Conservation (phyloP, 2,329 filamentous ascomycete genomes). For the Microthyrium microscopicum region DNA sequence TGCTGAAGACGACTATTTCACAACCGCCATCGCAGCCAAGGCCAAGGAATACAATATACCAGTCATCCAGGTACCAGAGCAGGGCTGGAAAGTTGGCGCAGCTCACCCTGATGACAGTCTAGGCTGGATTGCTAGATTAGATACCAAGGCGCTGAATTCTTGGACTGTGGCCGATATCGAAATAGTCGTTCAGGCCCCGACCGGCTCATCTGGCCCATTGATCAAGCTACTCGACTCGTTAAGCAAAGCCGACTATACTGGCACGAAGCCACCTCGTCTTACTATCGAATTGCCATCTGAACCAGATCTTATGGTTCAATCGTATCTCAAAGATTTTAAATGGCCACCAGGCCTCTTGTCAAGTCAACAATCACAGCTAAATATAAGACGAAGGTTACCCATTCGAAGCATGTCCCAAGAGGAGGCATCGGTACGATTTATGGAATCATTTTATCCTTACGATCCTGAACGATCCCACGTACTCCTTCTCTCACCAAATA, state of each 20-base stretch:
- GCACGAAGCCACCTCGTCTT: slow-evolving; percentile 51
- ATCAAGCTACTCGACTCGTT: slow-evolving; percentile 65
- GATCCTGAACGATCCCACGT: slow-evolving; percentile 51
- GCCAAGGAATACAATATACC: slow-evolving; percentile 36
- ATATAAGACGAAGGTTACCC: slow-evolving; percentile 58
- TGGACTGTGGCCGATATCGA: slow-evolving; percentile 71
- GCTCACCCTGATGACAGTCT: slow-evolving; percentile 43
- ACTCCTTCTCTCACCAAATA: slow-evolving; percentile 67
- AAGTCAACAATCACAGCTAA: slow-evolving; percentile 30
- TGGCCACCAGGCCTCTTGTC: slow-evolving; percentile 47
- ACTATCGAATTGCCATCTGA: slow-evolving; percentile 68
- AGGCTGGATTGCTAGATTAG: slow-evolving; percentile 63
- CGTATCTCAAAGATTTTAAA: slow-evolving; percentile 38
- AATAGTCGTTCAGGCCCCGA: slow-evolving; percentile 63
- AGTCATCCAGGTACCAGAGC: slow-evolving; percentile 63
- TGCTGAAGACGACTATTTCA: slow-evolving; percentile 52
- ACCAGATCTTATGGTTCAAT: slow-evolving; percentile 26
- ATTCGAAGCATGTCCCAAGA: slow-evolving; percentile 43
- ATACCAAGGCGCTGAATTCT: slow-evolving; percentile 51
- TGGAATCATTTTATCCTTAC: slow-evolving; percentile 78
- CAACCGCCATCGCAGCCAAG: slow-evolving; percentile 40
- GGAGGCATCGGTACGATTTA: slow-evolving; percentile 55
- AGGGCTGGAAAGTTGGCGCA: no score
- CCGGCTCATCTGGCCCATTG: slow-evolving; percentile 55
- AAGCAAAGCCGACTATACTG: slow-evolving; percentile 56